Evolutionary conservation across 768 basidiomycete species (phyloP).

Genomic region (Boletus subcaerulescens): DNA sequence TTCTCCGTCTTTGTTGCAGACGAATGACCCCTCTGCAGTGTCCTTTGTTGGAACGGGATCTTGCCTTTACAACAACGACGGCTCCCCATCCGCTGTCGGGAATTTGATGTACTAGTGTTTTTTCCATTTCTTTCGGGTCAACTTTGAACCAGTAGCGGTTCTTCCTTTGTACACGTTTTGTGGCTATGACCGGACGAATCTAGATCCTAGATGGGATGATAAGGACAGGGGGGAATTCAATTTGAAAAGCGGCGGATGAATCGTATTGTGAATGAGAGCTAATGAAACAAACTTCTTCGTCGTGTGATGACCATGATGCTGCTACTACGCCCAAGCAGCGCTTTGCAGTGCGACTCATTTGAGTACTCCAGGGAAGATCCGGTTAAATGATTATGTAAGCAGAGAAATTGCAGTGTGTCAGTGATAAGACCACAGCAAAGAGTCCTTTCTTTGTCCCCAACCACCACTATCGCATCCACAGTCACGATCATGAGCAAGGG

Average conservation of each 20-base stretch:
- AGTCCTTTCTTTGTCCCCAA: not conserved
- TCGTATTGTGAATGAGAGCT: no score
- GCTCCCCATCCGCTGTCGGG: slow-evolving; percentile 24
- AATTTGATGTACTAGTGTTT: slow-evolving; percentile 19
- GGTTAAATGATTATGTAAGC: no score
- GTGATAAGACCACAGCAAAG: not conserved
- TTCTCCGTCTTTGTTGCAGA: slow-evolving; percentile 24
- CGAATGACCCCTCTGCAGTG: slow-evolving; percentile 17
- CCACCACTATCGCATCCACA: slow-evolving; percentile 8
- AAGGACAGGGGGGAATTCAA: no score
- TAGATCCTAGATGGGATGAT: no score
- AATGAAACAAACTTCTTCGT: no score
- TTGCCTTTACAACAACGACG: slow-evolving; percentile 33
- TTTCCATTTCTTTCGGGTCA: not conserved
- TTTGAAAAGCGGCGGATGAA: no score
- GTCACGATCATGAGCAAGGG: not conserved
- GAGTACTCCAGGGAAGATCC: no score
- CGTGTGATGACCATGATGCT: no score
- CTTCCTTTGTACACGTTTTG: not conserved
- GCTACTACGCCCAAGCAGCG: no score
- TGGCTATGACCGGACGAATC: no score
- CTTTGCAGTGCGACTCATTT: no score
- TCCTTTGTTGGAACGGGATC: slow-evolving; percentile 27
- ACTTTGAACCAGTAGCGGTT: not conserved
- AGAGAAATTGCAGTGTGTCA: no score